Percentiles rank a stretch among this genome's conserved stretches.
Evolutionary conservation across 1,139 yeast genomes (phyloP).

Genomic region (Candida tropicalis): DNA sequence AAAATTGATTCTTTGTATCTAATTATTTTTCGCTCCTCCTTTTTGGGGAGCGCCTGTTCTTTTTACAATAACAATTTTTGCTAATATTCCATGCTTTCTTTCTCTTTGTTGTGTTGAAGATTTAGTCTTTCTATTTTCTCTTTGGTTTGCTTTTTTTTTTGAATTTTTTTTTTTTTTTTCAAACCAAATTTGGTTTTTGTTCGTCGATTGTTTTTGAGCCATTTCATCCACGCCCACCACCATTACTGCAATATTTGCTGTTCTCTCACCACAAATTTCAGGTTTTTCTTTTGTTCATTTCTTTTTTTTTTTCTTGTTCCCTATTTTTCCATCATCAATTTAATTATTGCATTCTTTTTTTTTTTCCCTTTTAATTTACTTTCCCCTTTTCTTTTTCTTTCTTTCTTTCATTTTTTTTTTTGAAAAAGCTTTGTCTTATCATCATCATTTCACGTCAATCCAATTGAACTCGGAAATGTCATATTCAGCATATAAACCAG

Average conservation of each 20-base stretch:
- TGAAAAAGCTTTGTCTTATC: background rate
- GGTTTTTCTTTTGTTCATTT: background rate
- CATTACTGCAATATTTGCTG: too few relatives aligned
- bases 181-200: too few relatives aligned
- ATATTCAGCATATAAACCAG: slow-evolving; percentile 60
- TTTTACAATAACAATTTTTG: too few relatives aligned
- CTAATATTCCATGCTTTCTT: too few relatives aligned
- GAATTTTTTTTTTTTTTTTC: too few relatives aligned
- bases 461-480: slow-evolving; percentile 26
- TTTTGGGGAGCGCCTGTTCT: too few relatives aligned
- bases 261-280: background rate
- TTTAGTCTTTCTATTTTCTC: too few relatives aligned
- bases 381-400: slow-evolving; percentile 22
- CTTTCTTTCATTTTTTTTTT: background rate
- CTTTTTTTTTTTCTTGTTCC: slow-evolving; percentile 2
- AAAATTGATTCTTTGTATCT: too few relatives aligned
- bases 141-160: too few relatives aligned
- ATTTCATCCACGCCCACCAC: background rate
- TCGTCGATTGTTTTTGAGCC: background rate
- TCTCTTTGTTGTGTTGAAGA: too few relatives aligned
- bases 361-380: background rate
- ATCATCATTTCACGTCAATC: background rate
- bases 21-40: too few relatives aligned
- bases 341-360: background rate
- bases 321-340: slow-evolving; percentile 4